These are phyloP conservation scores for Simmondsia chinensis DNA, from an alignment of 148 eudicot genomes.

Conservation along the genomic window DNA sequence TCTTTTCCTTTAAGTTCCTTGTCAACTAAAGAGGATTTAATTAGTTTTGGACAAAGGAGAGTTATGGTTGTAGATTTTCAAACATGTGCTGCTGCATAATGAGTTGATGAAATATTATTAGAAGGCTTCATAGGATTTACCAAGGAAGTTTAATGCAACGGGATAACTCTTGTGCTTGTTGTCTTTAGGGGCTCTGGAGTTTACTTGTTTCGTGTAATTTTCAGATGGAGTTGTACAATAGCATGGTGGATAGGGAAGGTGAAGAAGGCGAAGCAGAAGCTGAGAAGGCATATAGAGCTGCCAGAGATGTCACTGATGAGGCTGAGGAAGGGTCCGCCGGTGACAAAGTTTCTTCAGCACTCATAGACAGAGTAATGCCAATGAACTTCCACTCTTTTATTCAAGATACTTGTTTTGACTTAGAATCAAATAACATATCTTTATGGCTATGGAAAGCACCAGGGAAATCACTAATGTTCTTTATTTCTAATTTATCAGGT, in stretches of 20 bases:
- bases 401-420: background rate
- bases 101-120: too few relatives aligned
- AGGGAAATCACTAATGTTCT: background rate
- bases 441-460: background rate
- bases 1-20: too few relatives aligned
- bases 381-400: background rate
- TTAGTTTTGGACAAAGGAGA: too few relatives aligned
- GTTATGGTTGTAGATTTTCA: background rate
- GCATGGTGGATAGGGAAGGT: constrained; percentile 60
- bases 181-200: background rate
- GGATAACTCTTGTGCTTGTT: background rate
- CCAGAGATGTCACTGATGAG: constrained; percentile 33
- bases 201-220: constrained; percentile 5
- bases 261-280: constrained; percentile 42
- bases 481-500: constrained; percentile 30
- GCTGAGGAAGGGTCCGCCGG: constrained; percentile 26
- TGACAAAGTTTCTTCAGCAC: constrained; percentile 50
- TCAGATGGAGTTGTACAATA: constrained; percentile 63
- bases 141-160: too few relatives aligned
- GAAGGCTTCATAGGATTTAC: too few relatives aligned
- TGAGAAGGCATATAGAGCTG: constrained; percentile 67
- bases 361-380: constrained; percentile 42
- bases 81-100: too few relatives aligned
- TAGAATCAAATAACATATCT: background rate
- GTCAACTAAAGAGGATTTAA: too few relatives aligned